phyloP scores from a whole-genome alignment of 2,329 filamentous ascomycete species.

The Celoporthe dispersa region DNA sequence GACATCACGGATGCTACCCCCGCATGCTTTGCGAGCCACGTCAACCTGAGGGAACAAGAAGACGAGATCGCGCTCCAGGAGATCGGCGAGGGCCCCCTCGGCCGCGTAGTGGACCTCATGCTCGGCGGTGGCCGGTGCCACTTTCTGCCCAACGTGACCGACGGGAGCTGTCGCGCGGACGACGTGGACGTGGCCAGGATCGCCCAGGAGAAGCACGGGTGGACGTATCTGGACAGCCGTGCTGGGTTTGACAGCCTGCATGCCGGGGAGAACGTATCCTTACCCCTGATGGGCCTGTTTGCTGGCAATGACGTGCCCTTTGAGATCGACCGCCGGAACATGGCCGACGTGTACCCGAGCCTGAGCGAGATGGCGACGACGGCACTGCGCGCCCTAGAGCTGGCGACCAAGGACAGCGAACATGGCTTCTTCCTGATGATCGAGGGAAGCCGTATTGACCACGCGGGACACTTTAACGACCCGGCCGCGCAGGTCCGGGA shows the following conservation, averaged over 20 bases:
- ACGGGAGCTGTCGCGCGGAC: slow-evolving; percentile 82
- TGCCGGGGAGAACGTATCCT: slow-evolving; percentile 66
- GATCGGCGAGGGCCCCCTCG: slow-evolving; percentile 84
- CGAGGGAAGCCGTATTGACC: slow-evolving; percentile 93
- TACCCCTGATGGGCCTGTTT: slow-evolving; percentile 87
- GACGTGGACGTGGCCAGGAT: slow-evolving; percentile 73
- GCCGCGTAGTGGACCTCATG: slow-evolving; percentile 87
- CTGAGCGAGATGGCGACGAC: slow-evolving; percentile 89
- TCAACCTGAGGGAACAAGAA: slow-evolving; percentile 77
- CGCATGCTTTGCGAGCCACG: slow-evolving; percentile 91
- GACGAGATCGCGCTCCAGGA: slow-evolving; percentile 93
- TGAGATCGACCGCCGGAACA: slow-evolving; percentile 84
- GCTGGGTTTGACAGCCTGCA: slow-evolving; percentile 76
- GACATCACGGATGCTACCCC: slow-evolving; percentile 95
- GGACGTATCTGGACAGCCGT: slow-evolving; percentile 76
- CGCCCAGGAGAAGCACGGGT: slow-evolving; percentile 76
- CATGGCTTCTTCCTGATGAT: slow-evolving; percentile 99
- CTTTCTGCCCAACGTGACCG: slow-evolving; percentile 82
- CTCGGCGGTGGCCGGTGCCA: slow-evolving; percentile 92
- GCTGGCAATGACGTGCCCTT: slow-evolving; percentile 85
- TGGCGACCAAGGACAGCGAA: slow-evolving; percentile 81
- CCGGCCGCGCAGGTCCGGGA: slow-evolving; percentile 86
- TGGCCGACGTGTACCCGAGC: slow-evolving; percentile 82
- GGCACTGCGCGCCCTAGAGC: slow-evolving; percentile 77
- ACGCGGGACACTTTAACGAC: slow-evolving; percentile 87